Evolutionary conservation across 2,329 filamentous ascomycete species (phyloP).

Genomic region (Penicillium hordei): DNA sequence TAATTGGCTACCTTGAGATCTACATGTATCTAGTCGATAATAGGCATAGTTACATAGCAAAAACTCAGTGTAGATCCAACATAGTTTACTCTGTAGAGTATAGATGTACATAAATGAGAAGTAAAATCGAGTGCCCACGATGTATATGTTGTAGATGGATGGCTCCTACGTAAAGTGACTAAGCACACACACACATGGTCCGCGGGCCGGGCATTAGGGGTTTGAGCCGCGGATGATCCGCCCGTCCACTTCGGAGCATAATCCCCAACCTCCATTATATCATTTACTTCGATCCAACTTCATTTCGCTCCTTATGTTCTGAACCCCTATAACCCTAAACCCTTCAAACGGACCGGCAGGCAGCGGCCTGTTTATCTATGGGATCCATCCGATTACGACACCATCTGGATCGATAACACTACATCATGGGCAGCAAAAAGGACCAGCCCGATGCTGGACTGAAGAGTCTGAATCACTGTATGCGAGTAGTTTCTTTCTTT

Average conservation of each 20-base stretch:
- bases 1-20: not conserved
- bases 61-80: not conserved
- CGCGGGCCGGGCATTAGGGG: constrained; percentile 16
- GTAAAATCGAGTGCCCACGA: not conserved
- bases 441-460: constrained; percentile 64
- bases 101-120: not conserved
- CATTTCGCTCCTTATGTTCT: constrained; percentile 25
- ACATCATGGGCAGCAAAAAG: constrained; percentile 40
- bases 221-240: constrained; percentile 17
- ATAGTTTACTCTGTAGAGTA: too few species aligned
- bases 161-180: constrained; percentile 11
- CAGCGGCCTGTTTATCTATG: constrained; percentile 28
- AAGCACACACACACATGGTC: constrained; percentile 24
- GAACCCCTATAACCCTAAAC: constrained; percentile 8
- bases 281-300: constrained; percentile 17
- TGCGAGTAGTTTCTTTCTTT: constrained; percentile 7
- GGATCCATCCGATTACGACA: constrained; percentile 19
- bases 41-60: not conserved
- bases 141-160: not conserved
- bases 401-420: constrained; percentile 21
- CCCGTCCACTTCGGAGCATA: not conserved
- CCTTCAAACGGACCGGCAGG: constrained; percentile 18
- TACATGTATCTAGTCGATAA: not conserved
- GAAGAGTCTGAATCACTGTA: constrained; percentile 75
- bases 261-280: not conserved